phyloP scores from a whole-genome alignment of 371 early-diverging fungal species.

The Syncephalastrum sp. region DNA sequence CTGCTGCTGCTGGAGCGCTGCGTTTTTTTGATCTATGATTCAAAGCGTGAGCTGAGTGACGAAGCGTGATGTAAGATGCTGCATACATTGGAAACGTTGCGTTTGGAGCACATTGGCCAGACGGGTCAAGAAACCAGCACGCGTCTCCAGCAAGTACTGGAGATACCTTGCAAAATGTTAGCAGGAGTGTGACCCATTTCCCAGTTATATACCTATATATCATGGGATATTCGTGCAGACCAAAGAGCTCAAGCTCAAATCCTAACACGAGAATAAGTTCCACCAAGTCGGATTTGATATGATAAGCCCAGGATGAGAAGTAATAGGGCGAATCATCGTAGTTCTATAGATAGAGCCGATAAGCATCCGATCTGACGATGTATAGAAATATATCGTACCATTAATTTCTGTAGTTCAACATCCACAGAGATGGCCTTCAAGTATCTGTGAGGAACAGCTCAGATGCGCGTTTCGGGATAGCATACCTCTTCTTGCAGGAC shows the following conservation, averaged over 20 bases:
- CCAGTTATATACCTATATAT: constrained; percentile 58
- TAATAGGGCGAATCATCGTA: constrained; percentile 39
- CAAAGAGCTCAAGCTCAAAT: constrained; percentile 72
- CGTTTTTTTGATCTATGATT: constrained; percentile 3
- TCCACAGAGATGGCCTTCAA: too few relatives aligned
- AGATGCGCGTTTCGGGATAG: neutral
- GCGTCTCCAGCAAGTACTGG: constrained; percentile 35
- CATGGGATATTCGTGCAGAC: constrained; percentile 63
- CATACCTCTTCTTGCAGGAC: constrained; percentile 57
- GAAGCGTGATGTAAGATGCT: too few relatives aligned
- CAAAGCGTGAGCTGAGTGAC: neutral
- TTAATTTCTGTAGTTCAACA: too few relatives aligned
- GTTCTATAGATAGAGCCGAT: too few relatives aligned
- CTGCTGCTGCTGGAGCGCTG: constrained; percentile 2
- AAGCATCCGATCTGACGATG: too few relatives aligned
- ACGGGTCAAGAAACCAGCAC: constrained; percentile 24
- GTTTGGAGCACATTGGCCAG: neutral
- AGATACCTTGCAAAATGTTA: neutral
- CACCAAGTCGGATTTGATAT: constrained; percentile 64
- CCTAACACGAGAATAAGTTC: constrained; percentile 61
- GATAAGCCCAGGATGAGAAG: constrained; percentile 75
- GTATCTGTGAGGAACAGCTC: neutral
- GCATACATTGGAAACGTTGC: too few relatives aligned
- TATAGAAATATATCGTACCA: too few relatives aligned
- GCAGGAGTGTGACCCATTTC: neutral